A percentile compares a stretch with the other conserved stretches of the same genome.
phyloP scores from a whole-genome alignment of 331 rosid species.

The Erythrophleum ivorense region DNA sequence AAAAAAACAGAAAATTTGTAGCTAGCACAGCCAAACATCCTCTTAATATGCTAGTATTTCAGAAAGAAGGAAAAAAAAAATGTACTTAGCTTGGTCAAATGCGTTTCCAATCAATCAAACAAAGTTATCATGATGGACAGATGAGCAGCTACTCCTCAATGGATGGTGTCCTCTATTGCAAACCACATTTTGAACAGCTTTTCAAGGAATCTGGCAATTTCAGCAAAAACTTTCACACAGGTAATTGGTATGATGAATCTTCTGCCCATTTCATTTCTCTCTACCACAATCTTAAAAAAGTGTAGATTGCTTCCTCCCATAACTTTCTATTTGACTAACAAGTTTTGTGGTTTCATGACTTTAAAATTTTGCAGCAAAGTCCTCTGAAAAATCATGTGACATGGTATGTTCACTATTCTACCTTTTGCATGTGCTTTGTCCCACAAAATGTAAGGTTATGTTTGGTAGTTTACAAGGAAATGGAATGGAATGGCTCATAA shows the following conservation, averaged over 20 bases:
- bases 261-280: not conserved
- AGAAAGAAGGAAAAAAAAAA: too few relatives aligned
- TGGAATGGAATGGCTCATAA: too few relatives aligned
- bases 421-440: not conserved
- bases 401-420: slow-evolving; percentile 55
- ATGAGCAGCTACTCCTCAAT: slow-evolving; percentile 96
- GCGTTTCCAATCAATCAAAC: not conserved
- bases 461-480: not conserved
- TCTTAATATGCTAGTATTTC: too few relatives aligned
- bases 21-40: too few relatives aligned
- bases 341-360: slow-evolving; percentile 32
- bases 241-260: slow-evolving; percentile 30
- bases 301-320: not conserved
- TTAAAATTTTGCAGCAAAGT: slow-evolving; percentile 59
- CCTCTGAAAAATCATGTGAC: slow-evolving; percentile 68
- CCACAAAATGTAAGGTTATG: not conserved
- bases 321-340: slow-evolving; percentile 34
- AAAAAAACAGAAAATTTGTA: too few relatives aligned
- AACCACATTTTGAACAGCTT: slow-evolving; percentile 92
- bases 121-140: slow-evolving; percentile 46
- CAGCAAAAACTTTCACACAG: slow-evolving; percentile 83
- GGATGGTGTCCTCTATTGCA: slow-evolving; percentile 97
- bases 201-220: slow-evolving; percentile 99
- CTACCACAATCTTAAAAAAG: not conserved
- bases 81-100: too few relatives aligned